Evolutionary conservation across 139 green algal genomes (phyloP).

Genomic region (Monoraphidium neglectum): DNA sequence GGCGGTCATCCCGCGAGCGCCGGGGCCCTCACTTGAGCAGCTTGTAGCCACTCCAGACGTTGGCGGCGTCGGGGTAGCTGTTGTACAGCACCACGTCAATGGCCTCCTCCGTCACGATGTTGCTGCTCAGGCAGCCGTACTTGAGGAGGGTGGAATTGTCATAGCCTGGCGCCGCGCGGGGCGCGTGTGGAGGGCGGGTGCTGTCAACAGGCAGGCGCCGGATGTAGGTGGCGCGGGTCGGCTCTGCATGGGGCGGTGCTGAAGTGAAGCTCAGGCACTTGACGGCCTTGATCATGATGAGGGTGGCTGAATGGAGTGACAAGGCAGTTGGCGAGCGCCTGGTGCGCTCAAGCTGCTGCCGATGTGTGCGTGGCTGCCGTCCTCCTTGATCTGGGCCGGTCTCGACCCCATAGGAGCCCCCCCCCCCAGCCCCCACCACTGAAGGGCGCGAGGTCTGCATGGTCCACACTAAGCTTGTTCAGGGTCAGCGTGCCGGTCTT

Average conservation of each 20-base stretch:
- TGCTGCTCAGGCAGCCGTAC: constrained; percentile 65
- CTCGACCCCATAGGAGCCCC: no score
- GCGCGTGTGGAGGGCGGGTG: no score
- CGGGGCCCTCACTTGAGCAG: constrained; percentile 56
- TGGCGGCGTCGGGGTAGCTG: constrained; percentile 46
- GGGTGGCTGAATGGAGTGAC: no score
- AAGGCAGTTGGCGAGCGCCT: no score
- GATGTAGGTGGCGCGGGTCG: no score
- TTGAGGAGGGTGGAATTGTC: constrained; percentile 55
- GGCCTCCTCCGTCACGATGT: constrained; percentile 76
- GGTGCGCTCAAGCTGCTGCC: no score
- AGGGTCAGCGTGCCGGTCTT: constrained; percentile 92
- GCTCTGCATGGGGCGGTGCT: no score
- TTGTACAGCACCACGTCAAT: constrained; percentile 84
- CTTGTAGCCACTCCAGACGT: constrained; percentile 39
- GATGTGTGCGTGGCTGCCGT: background rate
- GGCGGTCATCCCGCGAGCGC: no score
- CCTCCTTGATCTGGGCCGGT: background rate
- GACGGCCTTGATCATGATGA: no score
- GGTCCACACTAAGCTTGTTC: constrained; percentile 71
- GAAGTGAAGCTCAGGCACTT: no score
- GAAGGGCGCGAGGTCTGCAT: background rate
- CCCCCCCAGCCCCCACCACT: no score
- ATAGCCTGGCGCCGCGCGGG: background rate
- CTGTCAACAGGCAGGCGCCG: no score